Conservation (phyloP, 2,329 filamentous ascomycete genomes). For the Arachnomyces sp. region DNA sequence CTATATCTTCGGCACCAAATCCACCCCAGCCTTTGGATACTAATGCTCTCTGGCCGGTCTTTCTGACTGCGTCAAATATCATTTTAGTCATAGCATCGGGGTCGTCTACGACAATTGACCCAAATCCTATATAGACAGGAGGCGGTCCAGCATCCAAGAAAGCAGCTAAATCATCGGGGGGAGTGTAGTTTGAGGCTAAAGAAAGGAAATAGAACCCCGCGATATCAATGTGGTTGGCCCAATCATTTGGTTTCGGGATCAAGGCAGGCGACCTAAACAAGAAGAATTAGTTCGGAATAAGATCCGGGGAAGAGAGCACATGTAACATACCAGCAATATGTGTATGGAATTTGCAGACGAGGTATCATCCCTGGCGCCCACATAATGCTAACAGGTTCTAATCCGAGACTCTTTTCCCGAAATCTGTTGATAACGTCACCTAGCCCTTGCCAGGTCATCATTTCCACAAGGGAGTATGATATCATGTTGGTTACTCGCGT, state of each 20-base stretch:
- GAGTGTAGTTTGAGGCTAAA: constrained; percentile 56
- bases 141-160: constrained; percentile 62
- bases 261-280: constrained; percentile 56
- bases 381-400: constrained; percentile 70
- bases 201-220: constrained; percentile 71
- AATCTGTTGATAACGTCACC: constrained; percentile 89
- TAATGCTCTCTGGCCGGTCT: constrained; percentile 63
- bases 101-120: constrained; percentile 72
- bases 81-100: constrained; percentile 60
- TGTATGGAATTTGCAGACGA: constrained; percentile 69
- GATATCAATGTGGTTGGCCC: constrained; percentile 62
- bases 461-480: constrained; percentile 75
- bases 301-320: not conserved
- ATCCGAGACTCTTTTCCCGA: constrained; percentile 61
- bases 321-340: constrained; percentile 67
- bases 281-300: constrained; percentile 5
- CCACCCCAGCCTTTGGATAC: constrained; percentile 87
- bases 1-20: constrained; percentile 61
- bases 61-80: constrained; percentile 62
- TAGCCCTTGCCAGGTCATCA: constrained; percentile 87
- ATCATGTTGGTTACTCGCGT: constrained; percentile 71
- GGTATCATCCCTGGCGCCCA: constrained; percentile 75
- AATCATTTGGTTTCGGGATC: constrained; percentile 71
- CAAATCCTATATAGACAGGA: constrained; percentile 76
- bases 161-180: constrained; percentile 54